A percentile compares a stretch with the other conserved stretches of the same genome.
These are phyloP conservation scores for Urtica urens DNA, from an alignment of 306 rosid species.

Conservation along the genomic window DNA sequence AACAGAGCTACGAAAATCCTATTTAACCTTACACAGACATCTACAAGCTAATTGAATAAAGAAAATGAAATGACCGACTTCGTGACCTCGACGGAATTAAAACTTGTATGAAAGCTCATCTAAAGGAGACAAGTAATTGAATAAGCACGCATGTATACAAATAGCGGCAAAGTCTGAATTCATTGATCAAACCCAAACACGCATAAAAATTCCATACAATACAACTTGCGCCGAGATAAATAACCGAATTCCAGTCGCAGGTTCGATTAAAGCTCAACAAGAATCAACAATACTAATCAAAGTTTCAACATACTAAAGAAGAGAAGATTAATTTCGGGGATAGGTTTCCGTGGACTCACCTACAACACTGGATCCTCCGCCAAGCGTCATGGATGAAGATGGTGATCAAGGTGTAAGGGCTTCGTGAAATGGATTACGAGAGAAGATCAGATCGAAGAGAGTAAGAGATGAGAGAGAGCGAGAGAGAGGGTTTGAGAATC, in stretches of 20 bases:
- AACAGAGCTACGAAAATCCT: no score
- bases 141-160: no score
- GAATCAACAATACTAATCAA: conserved; percentile 6
- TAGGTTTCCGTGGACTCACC: conserved; percentile 38
- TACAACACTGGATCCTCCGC: conserved; percentile 95
- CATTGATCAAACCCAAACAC: no score
- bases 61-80: no score
- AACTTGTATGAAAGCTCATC: no score
- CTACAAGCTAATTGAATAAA: no score
- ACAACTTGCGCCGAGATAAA: conserved; percentile 5
- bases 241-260: background rate
- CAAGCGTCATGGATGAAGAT: conserved; percentile 82
- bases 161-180: no score
- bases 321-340: background rate
- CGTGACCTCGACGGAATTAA: no score
- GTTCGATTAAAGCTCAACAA: background rate
- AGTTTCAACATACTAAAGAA: background rate
- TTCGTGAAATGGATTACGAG: conserved; percentile 10
- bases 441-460: conserved; percentile 52
- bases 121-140: no score
- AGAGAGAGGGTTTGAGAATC: conserved; percentile 13
- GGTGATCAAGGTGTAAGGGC: background rate
- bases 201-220: background rate
- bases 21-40: no score
- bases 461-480: conserved; percentile 1